Evolutionary conservation across 345 rosid species (phyloP).

Genomic region (Eucalyptus curtisii): DNA sequence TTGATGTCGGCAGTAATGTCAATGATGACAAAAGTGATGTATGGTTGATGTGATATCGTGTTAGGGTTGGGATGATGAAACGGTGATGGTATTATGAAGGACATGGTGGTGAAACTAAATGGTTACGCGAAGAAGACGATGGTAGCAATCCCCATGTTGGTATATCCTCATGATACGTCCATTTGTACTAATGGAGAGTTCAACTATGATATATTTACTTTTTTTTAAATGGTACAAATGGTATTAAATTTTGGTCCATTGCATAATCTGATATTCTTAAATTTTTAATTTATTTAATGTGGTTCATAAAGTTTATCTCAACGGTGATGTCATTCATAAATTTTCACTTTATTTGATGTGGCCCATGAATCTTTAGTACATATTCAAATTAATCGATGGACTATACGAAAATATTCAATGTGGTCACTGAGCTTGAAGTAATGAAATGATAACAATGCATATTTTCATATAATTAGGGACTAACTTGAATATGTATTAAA

Average conservation of each 20-base stretch:
- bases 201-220: background rate
- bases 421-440: fast-evolving
- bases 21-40: background rate
- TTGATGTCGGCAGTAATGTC: fast-evolving
- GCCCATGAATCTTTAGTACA: fast-evolving
- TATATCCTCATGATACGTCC: background rate
- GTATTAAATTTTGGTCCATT: fast-evolving
- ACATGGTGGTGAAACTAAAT: background rate
- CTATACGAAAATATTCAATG: background rate
- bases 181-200: background rate
- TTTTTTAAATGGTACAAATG: background rate
- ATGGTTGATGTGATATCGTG: background rate
- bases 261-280: fast-evolving
- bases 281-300: fast-evolving
- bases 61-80: background rate
- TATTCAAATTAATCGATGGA: fast-evolving
- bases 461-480: background rate
- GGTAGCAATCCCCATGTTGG: background rate
- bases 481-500: background rate
- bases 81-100: fast-evolving
- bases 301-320: fast-evolving
- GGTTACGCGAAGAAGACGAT: no score
- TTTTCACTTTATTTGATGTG: background rate
- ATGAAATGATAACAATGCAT: background rate
- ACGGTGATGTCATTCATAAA: fast-evolving